Evolutionary conservation across 192 early-diverging fungal species (phyloP), one percentile per base, ranked within the genome.

Genomic region (Geranomyces variabilis): DNA sequence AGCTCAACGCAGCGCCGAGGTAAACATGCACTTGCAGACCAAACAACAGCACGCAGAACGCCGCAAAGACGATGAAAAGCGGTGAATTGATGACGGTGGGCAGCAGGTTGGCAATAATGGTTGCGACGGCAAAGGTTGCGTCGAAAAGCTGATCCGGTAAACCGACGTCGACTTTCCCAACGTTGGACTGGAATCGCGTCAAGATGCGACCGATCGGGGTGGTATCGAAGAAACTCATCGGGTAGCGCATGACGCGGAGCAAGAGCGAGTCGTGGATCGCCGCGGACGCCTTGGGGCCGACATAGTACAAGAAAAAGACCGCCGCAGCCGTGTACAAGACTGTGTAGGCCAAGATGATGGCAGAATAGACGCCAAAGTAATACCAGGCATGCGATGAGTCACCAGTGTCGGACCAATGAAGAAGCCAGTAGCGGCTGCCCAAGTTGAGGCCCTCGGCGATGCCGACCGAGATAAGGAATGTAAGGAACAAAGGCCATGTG

Each of bases 351-450:
- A 73, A 2, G 8, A 63, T 51, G 41, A 21, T 41, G 6, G 58
- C 78, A 31, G 70, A 33, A 44, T 76, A 79, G 13, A 76, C 51
- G 26, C 58, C 57, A 43, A 79, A 55, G 57, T 76, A 79, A 22
- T 13, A 24, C 12, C 55, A n/a, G 17, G 33, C 30, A 29, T 10
- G 26, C 8, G 7, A n/a, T 4, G 12, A 4, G 2, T 17, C 9
- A 48, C 15, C 14, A 71, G 46, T 43, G 30, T 60, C 24, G 30
- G 84, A 74, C 88, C 88, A 90, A 13, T 72, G 56, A 7, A 79
- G 75, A 48, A 90, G 76, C 88, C 88, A 90, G 70, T 81, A 77
- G 53, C 74, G 80, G 41, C 45, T 84, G 79, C 77, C 76, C 53
- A 90, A 72, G 49, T 84, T 81, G 33, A 81, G 67, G 22, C 66